These are phyloP conservation scores for Penium margaritaceum DNA, from an alignment of 139 green algal species.

Conservation along the genomic window DNA sequence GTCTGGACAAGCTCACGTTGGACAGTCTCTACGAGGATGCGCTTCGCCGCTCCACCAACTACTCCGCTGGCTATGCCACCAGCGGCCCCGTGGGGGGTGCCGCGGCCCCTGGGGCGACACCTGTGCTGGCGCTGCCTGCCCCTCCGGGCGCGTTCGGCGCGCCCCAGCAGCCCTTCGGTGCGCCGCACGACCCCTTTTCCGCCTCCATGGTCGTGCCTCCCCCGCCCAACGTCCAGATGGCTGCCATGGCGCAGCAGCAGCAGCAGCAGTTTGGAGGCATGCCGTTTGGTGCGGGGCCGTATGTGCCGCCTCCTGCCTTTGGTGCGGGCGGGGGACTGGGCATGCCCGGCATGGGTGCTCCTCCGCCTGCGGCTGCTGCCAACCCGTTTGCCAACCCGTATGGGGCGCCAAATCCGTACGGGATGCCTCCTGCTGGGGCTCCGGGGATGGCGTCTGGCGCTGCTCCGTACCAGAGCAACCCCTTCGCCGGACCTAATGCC, in stretches of 20 bases:
- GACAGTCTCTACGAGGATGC: conserved; percentile 47
- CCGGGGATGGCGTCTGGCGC: background rate
- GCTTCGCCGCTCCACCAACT: conserved; percentile 13
- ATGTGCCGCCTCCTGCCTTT: background rate
- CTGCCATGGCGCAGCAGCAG: conserved; percentile 33
- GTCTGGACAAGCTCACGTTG: conserved; percentile 43
- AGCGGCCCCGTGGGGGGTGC: background rate
- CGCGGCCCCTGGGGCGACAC: no score
- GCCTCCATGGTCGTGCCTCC: conserved; percentile 26
- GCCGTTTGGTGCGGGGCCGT: background rate
- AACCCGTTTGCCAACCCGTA: conserved; percentile 32
- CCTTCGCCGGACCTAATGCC: conserved; percentile 26
- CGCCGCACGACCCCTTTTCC: conserved; percentile 27
- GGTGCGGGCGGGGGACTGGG: background rate
- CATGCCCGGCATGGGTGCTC: background rate
- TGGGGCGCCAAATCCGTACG: background rate
- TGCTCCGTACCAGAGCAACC: conserved; percentile 9
- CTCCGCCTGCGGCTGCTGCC: no score
- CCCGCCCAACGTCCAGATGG: conserved; percentile 39
- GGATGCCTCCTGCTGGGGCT: no score
- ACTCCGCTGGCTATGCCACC: background rate
- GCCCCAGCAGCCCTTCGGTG: conserved; percentile 7
- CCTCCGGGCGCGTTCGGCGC: conserved; percentile 8
- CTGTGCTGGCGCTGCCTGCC: conserved; percentile 24
- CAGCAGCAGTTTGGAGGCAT: background rate